Evolutionary conservation across 1,284 basidiomycete species (phyloP).

Genomic region (Coniferiporia weirii): DNA sequence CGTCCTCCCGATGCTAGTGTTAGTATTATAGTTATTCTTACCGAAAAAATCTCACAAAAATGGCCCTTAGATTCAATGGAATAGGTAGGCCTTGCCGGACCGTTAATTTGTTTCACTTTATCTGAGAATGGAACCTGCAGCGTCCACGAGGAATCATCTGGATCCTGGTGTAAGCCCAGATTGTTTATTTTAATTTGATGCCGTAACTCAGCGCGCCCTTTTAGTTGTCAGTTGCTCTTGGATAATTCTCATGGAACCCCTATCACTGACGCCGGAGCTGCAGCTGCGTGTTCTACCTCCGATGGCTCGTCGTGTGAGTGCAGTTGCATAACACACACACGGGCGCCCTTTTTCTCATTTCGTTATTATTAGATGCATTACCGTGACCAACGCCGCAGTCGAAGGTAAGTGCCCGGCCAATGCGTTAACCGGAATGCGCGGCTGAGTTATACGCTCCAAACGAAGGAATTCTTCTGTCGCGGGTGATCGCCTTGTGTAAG

Average conservation of each 20-base stretch:
- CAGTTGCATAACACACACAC: neutral
- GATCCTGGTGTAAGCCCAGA: neutral
- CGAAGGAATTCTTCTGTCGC: neutral
- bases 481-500: neutral
- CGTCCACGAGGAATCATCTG: constrained; percentile 4
- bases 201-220: neutral
- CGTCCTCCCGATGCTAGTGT: constrained; percentile 3
- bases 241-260: neutral
- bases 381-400: neutral
- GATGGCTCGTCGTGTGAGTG: constrained; percentile 1
- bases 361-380: neutral
- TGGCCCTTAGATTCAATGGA: neutral
- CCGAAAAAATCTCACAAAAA: neutral
- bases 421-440: neutral
- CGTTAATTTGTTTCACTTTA: neutral
- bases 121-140: neutral
- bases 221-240: neutral
- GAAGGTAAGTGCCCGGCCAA: neutral
- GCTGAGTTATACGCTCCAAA: no score
- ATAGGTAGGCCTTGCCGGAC: neutral
- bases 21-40: neutral
- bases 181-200: neutral
- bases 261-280: neutral
- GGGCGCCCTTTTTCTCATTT: neutral
- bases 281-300: constrained; percentile 2